Conservation (phyloP, 768 basidiomycete genomes). For the Lentinula detonsa region DNA sequence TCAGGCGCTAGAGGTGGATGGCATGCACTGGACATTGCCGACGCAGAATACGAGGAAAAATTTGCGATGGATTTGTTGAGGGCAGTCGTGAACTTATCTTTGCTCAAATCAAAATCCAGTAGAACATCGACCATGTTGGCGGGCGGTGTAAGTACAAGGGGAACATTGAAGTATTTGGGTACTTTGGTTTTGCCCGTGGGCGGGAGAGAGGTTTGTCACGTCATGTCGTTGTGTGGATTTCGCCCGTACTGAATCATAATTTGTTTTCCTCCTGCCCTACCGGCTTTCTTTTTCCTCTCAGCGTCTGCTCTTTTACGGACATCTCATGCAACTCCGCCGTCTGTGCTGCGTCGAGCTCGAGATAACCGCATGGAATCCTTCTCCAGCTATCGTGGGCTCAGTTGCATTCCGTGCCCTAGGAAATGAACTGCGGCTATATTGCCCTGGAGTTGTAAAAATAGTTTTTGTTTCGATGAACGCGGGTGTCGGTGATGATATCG, state of each 20-base stretch:
- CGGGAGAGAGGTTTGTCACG: slow-evolving; percentile 43
- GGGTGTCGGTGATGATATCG: slow-evolving; percentile 36
- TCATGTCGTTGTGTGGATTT: background rate
- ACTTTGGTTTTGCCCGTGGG: slow-evolving; percentile 58
- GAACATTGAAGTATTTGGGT: slow-evolving; percentile 48
- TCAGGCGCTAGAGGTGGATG: slow-evolving; percentile 29
- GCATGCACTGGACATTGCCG: slow-evolving; percentile 55
- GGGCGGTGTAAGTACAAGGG: slow-evolving; percentile 13
- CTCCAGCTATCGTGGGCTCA: slow-evolving; percentile 33
- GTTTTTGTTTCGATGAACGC: slow-evolving; percentile 41
- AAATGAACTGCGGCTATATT: slow-evolving; percentile 57
- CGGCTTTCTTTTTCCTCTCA: slow-evolving; percentile 15
- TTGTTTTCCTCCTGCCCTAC: no score
- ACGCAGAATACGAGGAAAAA: slow-evolving; percentile 47
- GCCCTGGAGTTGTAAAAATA: slow-evolving; percentile 40
- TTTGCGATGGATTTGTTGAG: slow-evolving; percentile 51
- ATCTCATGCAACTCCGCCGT: slow-evolving; percentile 44
- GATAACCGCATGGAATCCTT: slow-evolving; percentile 59
- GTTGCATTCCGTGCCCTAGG: slow-evolving; percentile 53
- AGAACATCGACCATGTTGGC: slow-evolving; percentile 17
- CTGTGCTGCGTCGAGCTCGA: slow-evolving; percentile 59
- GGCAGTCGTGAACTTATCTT: slow-evolving; percentile 22
- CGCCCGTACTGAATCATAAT: no score
- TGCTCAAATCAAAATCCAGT: background rate
- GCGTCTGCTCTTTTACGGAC: slow-evolving; percentile 59